phyloP scores from a whole-genome alignment of 129 eudicot species.

The Helianthus tuberosus region DNA sequence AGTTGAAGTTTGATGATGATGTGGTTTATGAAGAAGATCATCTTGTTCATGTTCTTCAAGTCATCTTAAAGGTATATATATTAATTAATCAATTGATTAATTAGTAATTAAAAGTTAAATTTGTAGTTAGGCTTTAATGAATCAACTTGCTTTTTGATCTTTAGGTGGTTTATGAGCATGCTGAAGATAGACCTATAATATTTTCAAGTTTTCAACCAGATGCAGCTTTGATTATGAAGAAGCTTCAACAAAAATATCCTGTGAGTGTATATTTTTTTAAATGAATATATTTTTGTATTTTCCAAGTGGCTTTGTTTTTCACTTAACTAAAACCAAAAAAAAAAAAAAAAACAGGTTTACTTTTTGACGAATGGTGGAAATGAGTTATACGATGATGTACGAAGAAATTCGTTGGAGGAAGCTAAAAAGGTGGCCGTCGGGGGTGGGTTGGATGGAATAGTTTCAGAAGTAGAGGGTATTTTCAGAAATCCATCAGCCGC shows the following conservation, averaged over 20 bases:
- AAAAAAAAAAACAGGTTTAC: constrained; percentile 48
- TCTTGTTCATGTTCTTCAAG: constrained; percentile 56
- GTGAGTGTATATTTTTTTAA: constrained; percentile 33
- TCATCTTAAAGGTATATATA: constrained; percentile 53
- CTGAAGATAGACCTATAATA: constrained; percentile 65
- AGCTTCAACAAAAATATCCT: constrained; percentile 71
- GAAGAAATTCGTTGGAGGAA: constrained; percentile 82
- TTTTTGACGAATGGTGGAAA: constrained; percentile 89
- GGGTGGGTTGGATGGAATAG: constrained; percentile 84
- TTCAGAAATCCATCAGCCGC: constrained; percentile 71
- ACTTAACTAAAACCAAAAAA: not conserved
- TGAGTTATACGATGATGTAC: constrained; percentile 55
- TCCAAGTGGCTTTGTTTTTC: not conserved
- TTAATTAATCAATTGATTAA: not conserved
- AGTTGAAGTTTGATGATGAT: constrained; percentile 78
- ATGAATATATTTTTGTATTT: not conserved
- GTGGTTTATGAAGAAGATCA: constrained; percentile 56
- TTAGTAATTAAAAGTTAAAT: not conserved
- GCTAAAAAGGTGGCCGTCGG: constrained; percentile 65
- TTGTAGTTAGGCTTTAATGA: not conserved
- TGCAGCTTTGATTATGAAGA: constrained; percentile 67
- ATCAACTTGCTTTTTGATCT: not conserved
- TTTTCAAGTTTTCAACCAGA: constrained; percentile 93
- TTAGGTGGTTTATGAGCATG: constrained; percentile 64
- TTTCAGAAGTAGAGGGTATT: constrained; percentile 77